Percentiles rank a stretch among this genome's conserved stretches.
These are phyloP conservation scores for Cantharellus anzutake DNA, from an alignment of 768 basidiomycete genomes.

Conservation along the genomic window DNA sequence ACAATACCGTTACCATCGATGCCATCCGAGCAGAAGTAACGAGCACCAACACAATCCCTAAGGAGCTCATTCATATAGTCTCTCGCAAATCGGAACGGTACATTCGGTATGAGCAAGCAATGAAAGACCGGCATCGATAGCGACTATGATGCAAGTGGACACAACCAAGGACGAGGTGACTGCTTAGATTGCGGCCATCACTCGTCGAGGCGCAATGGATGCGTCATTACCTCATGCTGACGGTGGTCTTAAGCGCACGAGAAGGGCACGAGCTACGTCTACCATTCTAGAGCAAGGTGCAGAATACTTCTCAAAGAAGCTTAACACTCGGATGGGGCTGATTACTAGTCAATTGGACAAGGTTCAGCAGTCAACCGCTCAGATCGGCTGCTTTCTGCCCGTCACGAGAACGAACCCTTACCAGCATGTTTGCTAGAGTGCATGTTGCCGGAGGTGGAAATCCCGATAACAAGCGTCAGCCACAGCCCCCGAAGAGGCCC, in stretches of 20 bases:
- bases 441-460: too few species aligned
- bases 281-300: neutral
- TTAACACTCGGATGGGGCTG: neutral
- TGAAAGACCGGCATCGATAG: neutral
- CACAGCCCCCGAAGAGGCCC: too few species aligned
- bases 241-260: neutral
- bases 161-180: neutral
- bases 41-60: neutral
- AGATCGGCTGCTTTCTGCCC: neutral
- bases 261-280: neutral
- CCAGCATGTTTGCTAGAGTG: too few species aligned
- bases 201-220: neutral
- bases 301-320: neutral
- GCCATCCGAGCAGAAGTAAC: neutral
- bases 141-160: neutral
- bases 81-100: neutral
- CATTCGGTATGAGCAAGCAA: neutral
- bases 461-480: too few species aligned
- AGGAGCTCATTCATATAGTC: neutral
- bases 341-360: neutral
- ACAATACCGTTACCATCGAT: neutral
- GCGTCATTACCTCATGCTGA: neutral
- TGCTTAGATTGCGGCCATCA: neutral
- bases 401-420: too few species aligned
- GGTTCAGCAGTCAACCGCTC: neutral